Base-by-base conservation (phyloP, 768 basidiomycete species). In the Glaciozyma martinii region DNA sequence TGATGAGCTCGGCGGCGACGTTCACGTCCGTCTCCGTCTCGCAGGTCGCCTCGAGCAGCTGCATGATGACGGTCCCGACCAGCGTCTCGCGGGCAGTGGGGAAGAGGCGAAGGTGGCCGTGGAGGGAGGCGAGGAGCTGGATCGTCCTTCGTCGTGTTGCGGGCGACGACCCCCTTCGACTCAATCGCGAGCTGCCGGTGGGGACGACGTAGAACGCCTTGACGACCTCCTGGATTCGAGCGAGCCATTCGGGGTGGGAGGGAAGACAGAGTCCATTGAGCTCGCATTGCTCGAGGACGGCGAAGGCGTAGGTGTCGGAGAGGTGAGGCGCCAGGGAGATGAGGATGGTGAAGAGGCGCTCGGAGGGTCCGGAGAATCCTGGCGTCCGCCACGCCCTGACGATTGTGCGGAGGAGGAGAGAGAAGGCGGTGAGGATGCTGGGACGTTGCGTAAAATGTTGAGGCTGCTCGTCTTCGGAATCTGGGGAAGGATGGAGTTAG, bases 281-380 rank as follows among this genome's bases (percentile, higher is more conserved):
- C n/a, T 74, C 58, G 59, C 65, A 73, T 33, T 72, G 67, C 46
- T 73, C 71, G 60, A 74, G 65, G 23, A 74, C 62, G 12, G 64
- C 53, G 21, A 52, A 60, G 23, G 67, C 65, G 56, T 71, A 62
- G 13, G 37, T 44, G 37, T 70, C 71, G 25, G 71, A 72, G 1
- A 79, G 72, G 60, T 77, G 73, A 1, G 73, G 68, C 1, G 76
- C 72, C 50, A 78, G 75, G 16, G 72, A 65, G 57, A 78, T 63
- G 30, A 80, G 71, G 23, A 78, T 73, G 13, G 60, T 46, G 61
- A 73, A 73, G 47, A 74, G 67, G 27, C 67, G 61, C 27, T 70
- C 56, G 40, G 56, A 61, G 0, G 73, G 63, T 0, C 73, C 73
- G 21, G 65, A 65, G 61, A 69, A 73, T 27, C 44, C 25, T 3